Percentiles rank a stretch among this genome's conserved stretches.
Conservation (phyloP, 148 eudicot species). For the Polygonum maritimum region DNA sequence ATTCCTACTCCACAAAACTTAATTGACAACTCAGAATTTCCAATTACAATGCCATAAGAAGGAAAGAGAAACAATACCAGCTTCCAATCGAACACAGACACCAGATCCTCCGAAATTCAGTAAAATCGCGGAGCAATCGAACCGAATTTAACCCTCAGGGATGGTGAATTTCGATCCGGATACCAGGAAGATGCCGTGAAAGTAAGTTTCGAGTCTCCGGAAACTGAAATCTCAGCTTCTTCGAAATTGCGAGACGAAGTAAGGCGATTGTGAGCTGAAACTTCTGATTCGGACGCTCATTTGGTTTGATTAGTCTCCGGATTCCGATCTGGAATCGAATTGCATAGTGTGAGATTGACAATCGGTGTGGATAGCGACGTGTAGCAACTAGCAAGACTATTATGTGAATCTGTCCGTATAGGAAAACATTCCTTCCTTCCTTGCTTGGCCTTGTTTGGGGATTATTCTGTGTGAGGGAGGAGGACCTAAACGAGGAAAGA, state of each 20-base stretch:
- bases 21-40: background rate
- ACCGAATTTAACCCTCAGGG: background rate
- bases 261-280: background rate
- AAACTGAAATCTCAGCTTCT: background rate
- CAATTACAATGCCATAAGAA: background rate
- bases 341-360: background rate
- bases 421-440: background rate
- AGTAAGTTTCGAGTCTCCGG: background rate
- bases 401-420: background rate
- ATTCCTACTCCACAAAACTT: background rate
- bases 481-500: background rate
- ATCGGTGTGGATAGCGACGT: background rate
- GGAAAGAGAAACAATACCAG: background rate
- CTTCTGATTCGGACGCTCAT: background rate
- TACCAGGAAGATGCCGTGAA: background rate
- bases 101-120: slow-evolving; percentile 1
- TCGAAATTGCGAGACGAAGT: background rate
- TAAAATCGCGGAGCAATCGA: background rate
- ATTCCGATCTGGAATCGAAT: background rate
- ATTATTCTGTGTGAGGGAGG: background rate
- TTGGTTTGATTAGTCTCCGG: background rate
- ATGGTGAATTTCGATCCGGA: background rate
- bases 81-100: background rate
- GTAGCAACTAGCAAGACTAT: background rate
- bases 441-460: background rate